phyloP scores from a whole-genome alignment of 352 stramenopile species.

The Globisporangium splendens region DNA sequence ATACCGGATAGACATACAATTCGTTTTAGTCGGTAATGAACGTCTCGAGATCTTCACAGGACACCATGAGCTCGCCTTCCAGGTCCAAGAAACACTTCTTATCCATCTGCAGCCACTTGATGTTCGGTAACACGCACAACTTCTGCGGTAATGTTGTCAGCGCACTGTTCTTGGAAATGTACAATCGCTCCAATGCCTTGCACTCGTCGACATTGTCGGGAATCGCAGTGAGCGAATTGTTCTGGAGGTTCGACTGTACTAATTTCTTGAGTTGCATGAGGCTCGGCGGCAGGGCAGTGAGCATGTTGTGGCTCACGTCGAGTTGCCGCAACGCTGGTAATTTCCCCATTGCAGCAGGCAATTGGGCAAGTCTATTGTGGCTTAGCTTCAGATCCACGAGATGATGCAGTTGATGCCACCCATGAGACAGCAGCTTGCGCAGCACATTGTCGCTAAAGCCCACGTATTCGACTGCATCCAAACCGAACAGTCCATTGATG shows the following conservation, averaged over 20 bases:
- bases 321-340: slow-evolving; percentile 30
- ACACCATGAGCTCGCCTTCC: slow-evolving; percentile 24
- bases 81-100: slow-evolving; percentile 49
- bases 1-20: not conserved
- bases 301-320: slow-evolving; percentile 42
- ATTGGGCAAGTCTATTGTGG: slow-evolving; percentile 34
- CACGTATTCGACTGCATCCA: slow-evolving; percentile 29
- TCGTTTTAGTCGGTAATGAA: slow-evolving; percentile 7
- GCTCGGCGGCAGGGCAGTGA: slow-evolving; percentile 20
- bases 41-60: slow-evolving; percentile 31
- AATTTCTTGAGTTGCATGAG: slow-evolving; percentile 24
- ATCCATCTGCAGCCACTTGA: slow-evolving; percentile 42
- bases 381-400: slow-evolving; percentile 42
- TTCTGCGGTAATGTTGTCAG: slow-evolving; percentile 24
- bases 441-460: slow-evolving; percentile 50
- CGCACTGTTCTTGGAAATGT: slow-evolving; percentile 32
- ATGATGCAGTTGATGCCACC: slow-evolving; percentile 23
- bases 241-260: slow-evolving; percentile 25
- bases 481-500: slow-evolving; percentile 22
- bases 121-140: slow-evolving; percentile 18
- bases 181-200: slow-evolving; percentile 23
- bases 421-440: slow-evolving; percentile 16
- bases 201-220: slow-evolving; percentile 28
- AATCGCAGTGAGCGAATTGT: slow-evolving; percentile 30
- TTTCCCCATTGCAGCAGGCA: slow-evolving; percentile 23